Evolutionary conservation across 495 filamentous ascomycete species (phyloP), one percentile per base, ranked within the genome.

Genomic region (Trichoderma gamsii): DNA sequence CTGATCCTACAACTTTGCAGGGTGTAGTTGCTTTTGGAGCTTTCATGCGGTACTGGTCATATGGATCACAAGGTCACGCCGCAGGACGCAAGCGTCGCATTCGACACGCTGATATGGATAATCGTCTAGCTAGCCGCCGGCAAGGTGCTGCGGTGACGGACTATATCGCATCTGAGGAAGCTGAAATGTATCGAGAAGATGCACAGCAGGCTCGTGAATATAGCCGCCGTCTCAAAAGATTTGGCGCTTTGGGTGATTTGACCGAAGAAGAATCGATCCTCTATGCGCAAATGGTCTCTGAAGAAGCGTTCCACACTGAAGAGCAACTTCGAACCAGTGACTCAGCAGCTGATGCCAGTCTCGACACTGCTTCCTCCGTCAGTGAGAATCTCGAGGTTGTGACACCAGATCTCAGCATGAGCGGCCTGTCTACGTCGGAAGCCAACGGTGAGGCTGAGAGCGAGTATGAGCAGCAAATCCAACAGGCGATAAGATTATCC

Each of bases 31-130:
- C 93, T 0, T 84, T 96, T 41, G 95, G 96, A 46, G 90, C 89
- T 0, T 89, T 93, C 74, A 79, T 99, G 11, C 89, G 92, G 43
- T 97, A 93, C 75, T 99, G 95, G 95, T 88, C 89, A 21, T 97
- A 96, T 75, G 96, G 91, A 73, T 94, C 93, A 4, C 79, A 77
- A 0, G 72, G 71, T n/a, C 78, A 80, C 41, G 44, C 71, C 1
- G 66, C 77, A 16, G 78, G 83, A 59, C 79, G 79, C 4, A 83
- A 82, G 71, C 81, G 83, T 0, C 81, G 76, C 15, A 70, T 74
- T 27, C 79, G 81, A 12, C 80, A 81, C 66, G 75, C 77, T 1
- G 79, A 82, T 65, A 72, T 78, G 21, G 79, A 83, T 51, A 78
- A 78, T 51, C 78, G 79, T 5, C 70, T 73, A 16, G 71, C 73